Evolutionary conservation across 2,329 filamentous ascomycete genomes (phyloP).

Genomic region (Orbilia ellipsospora): DNA sequence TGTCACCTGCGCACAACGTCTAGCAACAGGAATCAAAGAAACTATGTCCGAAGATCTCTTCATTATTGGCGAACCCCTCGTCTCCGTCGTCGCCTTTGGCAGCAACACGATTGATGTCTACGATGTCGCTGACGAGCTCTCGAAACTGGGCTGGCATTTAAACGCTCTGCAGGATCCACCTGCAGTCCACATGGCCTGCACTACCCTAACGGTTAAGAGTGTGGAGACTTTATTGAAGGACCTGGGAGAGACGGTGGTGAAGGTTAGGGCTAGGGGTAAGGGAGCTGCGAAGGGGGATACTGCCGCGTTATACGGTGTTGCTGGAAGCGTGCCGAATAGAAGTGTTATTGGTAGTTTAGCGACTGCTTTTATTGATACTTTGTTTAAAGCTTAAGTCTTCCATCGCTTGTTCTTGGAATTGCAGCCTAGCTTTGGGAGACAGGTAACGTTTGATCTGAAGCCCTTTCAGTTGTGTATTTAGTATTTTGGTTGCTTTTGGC

Average conservation of each 20-base stretch:
- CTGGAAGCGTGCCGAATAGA: slow-evolving; percentile 94
- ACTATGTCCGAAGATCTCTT: slow-evolving; percentile 79
- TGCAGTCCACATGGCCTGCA: slow-evolving; percentile 93
- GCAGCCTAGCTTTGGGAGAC: neutral
- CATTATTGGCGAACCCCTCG: slow-evolving; percentile 84
- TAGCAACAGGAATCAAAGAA: slow-evolving; percentile 77
- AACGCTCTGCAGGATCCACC: slow-evolving; percentile 92
- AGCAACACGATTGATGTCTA: slow-evolving; percentile 90
- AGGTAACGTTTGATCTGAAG: neutral
- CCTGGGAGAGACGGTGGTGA: slow-evolving; percentile 71
- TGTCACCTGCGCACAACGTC: slow-evolving; percentile 84
- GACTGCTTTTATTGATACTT: slow-evolving; percentile 87
- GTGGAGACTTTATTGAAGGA: slow-evolving; percentile 83
- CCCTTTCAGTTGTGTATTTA: neutral
- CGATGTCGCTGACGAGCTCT: slow-evolving; percentile 91
- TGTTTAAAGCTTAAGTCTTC: slow-evolving; percentile 82
- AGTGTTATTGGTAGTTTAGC: slow-evolving; percentile 91
- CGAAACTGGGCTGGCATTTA: slow-evolving; percentile 87
- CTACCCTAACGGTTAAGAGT: slow-evolving; percentile 82
- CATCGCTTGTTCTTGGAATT: neutral
- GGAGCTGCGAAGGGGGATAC: slow-evolving; percentile 78
- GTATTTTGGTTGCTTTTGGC: too few relatives aligned
- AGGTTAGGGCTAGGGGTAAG: slow-evolving; percentile 75
- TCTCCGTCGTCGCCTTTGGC: slow-evolving; percentile 89
- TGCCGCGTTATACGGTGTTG: slow-evolving; percentile 91